Evolutionary conservation across 1,284 basidiomycete species (phyloP), one percentile per base, ranked within the genome.

Genomic region (Vanrija sp.): DNA sequence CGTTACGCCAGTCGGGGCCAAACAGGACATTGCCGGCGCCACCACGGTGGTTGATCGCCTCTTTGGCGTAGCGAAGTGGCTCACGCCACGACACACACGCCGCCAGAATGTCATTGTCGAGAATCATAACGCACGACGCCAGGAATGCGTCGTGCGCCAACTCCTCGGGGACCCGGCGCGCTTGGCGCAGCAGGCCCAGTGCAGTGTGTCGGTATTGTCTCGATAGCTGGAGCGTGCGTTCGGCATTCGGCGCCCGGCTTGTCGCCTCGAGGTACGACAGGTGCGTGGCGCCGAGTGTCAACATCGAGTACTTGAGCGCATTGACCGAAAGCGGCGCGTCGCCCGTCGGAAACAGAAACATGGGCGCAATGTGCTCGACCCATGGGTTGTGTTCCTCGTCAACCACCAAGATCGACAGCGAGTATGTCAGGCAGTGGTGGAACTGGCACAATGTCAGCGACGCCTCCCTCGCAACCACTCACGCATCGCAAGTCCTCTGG

Each of bases 361-460:
- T 57, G 10, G 68, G 66, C 2, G 64, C 62, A 20, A 70, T 61
- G 45, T 68, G 62, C 27, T 67, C 62, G 2, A 71, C 59, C 68
- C 68, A 73, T 2, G 68, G 68, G 48, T 71, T 73, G 45, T 59
- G 54, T 8, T 70, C 67, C 44, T 73, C 71, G 35, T 65, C 57
- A 25, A 68, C 64, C 27, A 69, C 66, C 18, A 69, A 57, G 45
- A 71, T 68, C 5, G 68, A 70, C 6, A 68, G 57, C 0, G 68
- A 62, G 45, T 70, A 70, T 2, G 66, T 64, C 4, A 68, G 49
- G 45, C 64, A 64, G 48, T 70, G 68, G 35, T 72, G 70, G 52
- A 72, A 68, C 69, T 72, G 60, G 4, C n/a, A 24, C 16, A 19
- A 9, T 20, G 25, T 52, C 45, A 50, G 41, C 36, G 8, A n/a